Conservation (phyloP, 164 flowering plant species). For the Dillenia turbinata region DNA sequence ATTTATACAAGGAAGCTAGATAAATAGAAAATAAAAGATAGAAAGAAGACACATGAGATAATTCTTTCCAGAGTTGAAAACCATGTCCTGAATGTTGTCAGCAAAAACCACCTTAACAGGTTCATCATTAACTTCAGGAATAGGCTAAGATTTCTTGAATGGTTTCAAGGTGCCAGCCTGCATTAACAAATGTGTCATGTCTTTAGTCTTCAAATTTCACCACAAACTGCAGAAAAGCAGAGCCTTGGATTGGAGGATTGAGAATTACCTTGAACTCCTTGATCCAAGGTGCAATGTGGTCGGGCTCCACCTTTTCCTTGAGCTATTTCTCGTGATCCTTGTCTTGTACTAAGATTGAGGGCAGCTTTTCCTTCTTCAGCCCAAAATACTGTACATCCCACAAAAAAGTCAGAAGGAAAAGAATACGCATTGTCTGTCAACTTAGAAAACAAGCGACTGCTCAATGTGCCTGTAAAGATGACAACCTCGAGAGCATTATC, state of each 20-base stretch:
- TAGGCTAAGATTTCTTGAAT: conserved; percentile 72
- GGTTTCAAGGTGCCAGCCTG: conserved; percentile 72
- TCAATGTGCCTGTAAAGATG: no score
- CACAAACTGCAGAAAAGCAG: no score
- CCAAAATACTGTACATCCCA: conserved; percentile 72
- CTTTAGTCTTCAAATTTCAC: no score
- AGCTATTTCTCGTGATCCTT: conserved; percentile 59
- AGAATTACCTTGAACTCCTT: conserved; percentile 66
- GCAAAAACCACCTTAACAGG: conserved; percentile 98
- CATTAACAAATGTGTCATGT: conserved; percentile 5
- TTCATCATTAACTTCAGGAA: conserved; percentile 78
- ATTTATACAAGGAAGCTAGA: background rate
- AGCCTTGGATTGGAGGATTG: background rate
- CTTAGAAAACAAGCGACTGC: background rate
- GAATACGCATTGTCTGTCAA: background rate
- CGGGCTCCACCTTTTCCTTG: conserved; percentile 56
- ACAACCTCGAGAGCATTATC: conserved; percentile 72
- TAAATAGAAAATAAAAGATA: no score
- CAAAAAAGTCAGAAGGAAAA: background rate
- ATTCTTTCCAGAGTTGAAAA: conserved; percentile 84
- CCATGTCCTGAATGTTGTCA: conserved; percentile 71
- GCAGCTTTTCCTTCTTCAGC: conserved; percentile 63
- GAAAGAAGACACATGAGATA: conserved; percentile 4
- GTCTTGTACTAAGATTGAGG: conserved; percentile 63
- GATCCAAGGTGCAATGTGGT: conserved; percentile 80